Percentiles rank a stretch among this genome's conserved stretches.
These are phyloP conservation scores for Lanzia echinophila DNA, from an alignment of 2,329 filamentous ascomycete species.

Conservation along the genomic window DNA sequence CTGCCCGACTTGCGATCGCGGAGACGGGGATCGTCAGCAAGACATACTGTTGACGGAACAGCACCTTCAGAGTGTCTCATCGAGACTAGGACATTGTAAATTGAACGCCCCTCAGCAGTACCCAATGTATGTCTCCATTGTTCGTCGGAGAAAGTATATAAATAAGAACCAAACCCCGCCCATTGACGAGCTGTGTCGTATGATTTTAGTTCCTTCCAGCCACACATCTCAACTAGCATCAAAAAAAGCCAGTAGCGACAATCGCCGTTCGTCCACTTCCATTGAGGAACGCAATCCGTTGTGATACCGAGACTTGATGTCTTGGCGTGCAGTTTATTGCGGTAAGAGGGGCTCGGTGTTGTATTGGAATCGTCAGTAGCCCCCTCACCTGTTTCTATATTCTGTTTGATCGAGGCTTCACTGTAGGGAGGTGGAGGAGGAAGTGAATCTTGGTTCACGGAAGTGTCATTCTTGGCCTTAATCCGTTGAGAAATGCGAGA, in stretches of 20 bases:
- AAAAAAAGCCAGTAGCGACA: neutral
- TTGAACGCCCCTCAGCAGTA: too few relatives aligned
- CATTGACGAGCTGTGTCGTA: too few relatives aligned
- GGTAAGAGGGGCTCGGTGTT: neutral
- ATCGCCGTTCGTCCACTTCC: neutral
- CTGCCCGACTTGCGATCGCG: too few relatives aligned
- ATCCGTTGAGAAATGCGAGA: neutral
- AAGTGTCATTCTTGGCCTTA: neutral
- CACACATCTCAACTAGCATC: neutral
- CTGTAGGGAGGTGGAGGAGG: neutral
- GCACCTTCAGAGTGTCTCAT: too few relatives aligned
- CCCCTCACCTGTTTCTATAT: neutral
- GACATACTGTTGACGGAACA: too few relatives aligned
- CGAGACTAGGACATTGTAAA: too few relatives aligned
- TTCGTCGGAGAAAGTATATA: too few relatives aligned
- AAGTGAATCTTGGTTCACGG: neutral
- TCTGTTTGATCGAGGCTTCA: too few relatives aligned
- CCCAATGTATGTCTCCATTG: too few relatives aligned
- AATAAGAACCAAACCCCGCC: too few relatives aligned
- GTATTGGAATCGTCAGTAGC: too few relatives aligned
- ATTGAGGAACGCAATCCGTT: neutral
- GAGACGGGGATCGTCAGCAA: too few relatives aligned
- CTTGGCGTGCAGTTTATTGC: neutral
- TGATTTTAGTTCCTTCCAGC: neutral
- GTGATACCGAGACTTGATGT: neutral